These are phyloP conservation scores for Kurtzmaniella fragi DNA, from an alignment of 805 yeast species.

Conservation along the genomic window DNA sequence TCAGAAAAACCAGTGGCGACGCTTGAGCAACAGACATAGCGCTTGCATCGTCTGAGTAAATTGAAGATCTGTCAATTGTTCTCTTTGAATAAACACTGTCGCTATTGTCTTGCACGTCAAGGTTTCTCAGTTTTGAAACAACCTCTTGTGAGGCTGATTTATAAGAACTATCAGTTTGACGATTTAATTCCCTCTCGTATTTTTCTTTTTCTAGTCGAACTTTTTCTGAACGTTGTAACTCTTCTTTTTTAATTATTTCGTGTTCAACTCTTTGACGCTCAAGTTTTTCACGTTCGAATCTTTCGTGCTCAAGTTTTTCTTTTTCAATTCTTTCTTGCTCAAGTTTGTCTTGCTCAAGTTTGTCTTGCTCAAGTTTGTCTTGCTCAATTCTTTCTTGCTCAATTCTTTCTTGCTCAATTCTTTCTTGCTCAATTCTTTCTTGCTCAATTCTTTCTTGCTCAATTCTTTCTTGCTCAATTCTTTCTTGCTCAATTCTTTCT, in stretches of 20 bases:
- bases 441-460: background rate
- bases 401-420: background rate
- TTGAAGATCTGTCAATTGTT: background rate
- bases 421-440: background rate
- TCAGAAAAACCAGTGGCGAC: no score
- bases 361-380: background rate
- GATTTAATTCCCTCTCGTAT: no score
- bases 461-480: background rate
- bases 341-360: background rate
- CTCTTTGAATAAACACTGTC: background rate
- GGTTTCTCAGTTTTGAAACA: background rate
- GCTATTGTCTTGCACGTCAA: background rate
- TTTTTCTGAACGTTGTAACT: background rate
- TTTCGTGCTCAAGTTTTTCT: background rate
- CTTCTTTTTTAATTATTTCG: background rate
- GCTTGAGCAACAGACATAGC: no score
- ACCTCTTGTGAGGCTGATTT: no score
- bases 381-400: slow-evolving; percentile 1
- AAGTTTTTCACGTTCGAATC: background rate
- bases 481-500: background rate
- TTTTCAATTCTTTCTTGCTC: background rate
- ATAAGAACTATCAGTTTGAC: no score
- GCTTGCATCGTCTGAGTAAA: slow-evolving; percentile 1
- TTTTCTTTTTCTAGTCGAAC: no score
- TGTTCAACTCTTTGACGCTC: background rate